Evolutionary conservation across 2,329 filamentous ascomycete species (phyloP), one percentile per base, ranked within the genome.

Genomic region (Sclerotinia trifoliorum): DNA sequence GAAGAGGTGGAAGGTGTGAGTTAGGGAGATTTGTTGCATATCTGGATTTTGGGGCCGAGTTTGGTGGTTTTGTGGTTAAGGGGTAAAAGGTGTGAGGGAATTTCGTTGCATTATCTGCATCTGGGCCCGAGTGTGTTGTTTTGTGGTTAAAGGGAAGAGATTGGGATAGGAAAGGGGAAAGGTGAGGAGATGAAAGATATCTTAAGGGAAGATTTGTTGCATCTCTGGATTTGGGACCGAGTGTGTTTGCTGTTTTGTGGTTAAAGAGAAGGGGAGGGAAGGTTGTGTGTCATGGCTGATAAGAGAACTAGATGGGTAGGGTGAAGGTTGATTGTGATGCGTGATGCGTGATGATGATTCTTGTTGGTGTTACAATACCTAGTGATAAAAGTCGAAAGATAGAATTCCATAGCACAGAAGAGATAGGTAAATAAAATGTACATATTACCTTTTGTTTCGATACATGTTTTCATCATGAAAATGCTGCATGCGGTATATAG

Each of bases 31-130:
- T 60, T 44, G 56, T 60, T 60, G 56, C 56, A 60, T 46, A 5
- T 46, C 56, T 60, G 39, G 21, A 29, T 29, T 29, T 46, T 58
- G 56, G 39, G 24, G 39, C 39, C 29, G 56, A 58, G 39, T n/a
- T n/a, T n/a, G n/a, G 17, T 13, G 3, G n/a, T 58, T 55, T 10
- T n/a, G 7, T 32, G 26, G 26, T 21, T 55, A 29, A 54, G 26
- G 17, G 17, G 52, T 54, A 7, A 5, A 21, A 29, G 17, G 51
- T 54, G 51, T 26, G 29, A 55, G 26, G 5, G 11, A 19, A 13
- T 29, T 60, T 60, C 29, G 56, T 60, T 60, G 56, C 56, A 60
- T 46, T 46, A 5, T 46, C 56, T 60, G 39, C 13, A 29, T 29
- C 21, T 55, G 52, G 52, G 52, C 3, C 52, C 19, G 26, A 32